Evolutionary conservation across 2,329 filamentous ascomycete genomes (phyloP).

Genomic region (Corniculantispora saksenae): DNA sequence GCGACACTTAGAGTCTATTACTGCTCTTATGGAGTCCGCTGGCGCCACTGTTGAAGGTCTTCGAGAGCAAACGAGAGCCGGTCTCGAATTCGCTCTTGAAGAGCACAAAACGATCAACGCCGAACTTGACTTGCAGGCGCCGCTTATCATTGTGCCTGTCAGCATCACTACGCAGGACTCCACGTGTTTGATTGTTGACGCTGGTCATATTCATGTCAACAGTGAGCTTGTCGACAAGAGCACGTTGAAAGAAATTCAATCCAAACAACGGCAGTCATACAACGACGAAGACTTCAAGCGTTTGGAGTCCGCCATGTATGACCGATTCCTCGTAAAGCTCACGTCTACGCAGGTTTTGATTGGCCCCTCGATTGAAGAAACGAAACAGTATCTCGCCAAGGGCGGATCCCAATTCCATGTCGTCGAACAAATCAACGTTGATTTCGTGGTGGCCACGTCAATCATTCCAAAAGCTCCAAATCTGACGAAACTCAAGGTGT

Average conservation of each 20-base stretch:
- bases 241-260: constrained; percentile 86
- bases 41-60: constrained; percentile 94
- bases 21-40: constrained; percentile 90
- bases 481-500: constrained; percentile 86
- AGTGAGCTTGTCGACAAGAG: constrained; percentile 91
- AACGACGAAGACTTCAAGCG: constrained; percentile 85
- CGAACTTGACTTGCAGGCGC: constrained; percentile 91
- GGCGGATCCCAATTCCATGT: constrained; percentile 77
- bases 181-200: constrained; percentile 90
- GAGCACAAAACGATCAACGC: constrained; percentile 99
- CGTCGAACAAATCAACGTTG: constrained; percentile 94
- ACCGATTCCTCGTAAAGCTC: constrained; percentile 91
- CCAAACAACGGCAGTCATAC: constrained; percentile 84
- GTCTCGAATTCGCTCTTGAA: constrained; percentile 91
- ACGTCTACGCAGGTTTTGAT: constrained; percentile 95
- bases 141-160: constrained; percentile 93
- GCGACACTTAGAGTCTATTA: constrained; percentile 97
- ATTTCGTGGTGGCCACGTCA: constrained; percentile 93
- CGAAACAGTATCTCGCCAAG: constrained; percentile 76
- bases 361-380: constrained; percentile 87
- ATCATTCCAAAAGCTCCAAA: constrained; percentile 97
- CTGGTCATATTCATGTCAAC: constrained; percentile 90
- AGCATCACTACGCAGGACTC: constrained; percentile 80
- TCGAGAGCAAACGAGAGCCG: constrained; percentile 91
- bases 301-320: constrained; percentile 93